phyloP scores from a whole-genome alignment of 352 stramenopile genomes.

The Phytophthora pinifolia region DNA sequence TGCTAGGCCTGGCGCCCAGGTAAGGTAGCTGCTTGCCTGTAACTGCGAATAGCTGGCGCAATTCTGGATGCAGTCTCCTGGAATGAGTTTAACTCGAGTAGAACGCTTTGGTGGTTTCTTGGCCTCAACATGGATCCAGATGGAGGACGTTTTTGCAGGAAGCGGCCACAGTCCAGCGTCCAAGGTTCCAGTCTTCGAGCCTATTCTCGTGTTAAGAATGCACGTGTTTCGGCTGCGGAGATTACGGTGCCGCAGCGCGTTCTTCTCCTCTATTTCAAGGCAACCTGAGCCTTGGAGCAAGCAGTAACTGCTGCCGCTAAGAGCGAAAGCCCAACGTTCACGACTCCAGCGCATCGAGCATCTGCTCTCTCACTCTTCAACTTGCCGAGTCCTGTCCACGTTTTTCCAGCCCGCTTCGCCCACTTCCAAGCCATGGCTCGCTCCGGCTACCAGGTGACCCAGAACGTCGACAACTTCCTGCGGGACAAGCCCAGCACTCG shows the following conservation, averaged over 20 bases:
- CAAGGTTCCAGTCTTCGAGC: no score
- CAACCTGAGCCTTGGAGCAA: neutral
- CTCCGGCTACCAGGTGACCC: conserved; percentile 56
- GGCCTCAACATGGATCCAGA: conserved; percentile 9
- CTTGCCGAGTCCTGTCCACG: conserved; percentile 15
- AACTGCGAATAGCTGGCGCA: conserved; percentile 3
- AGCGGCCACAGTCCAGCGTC: neutral
- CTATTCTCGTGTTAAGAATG: conserved; percentile 12
- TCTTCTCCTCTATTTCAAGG: conserved; percentile 20
- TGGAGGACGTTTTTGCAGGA: conserved; percentile 1
- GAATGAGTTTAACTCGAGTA: conserved; percentile 6
- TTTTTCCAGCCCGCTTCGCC: conserved; percentile 2
- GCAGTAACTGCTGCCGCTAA: conserved; percentile 10
- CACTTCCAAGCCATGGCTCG: conserved; percentile 46
- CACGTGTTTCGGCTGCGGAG: conserved; percentile 3
- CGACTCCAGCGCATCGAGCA: neutral
- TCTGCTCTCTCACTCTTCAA: conserved; percentile 35
- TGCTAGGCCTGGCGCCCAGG: conserved; percentile 29
- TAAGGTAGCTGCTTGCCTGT: neutral
- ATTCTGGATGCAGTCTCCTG: conserved; percentile 10
- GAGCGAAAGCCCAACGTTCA: conserved; percentile 1
- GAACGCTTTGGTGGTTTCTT: conserved; percentile 15
- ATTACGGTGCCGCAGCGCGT: neutral
- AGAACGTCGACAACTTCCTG: conserved; percentile 84
- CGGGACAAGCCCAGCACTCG: conserved; percentile 76